phyloP scores from a whole-genome alignment of 441 rosid genomes.

The Theobroma grandiflorum region DNA sequence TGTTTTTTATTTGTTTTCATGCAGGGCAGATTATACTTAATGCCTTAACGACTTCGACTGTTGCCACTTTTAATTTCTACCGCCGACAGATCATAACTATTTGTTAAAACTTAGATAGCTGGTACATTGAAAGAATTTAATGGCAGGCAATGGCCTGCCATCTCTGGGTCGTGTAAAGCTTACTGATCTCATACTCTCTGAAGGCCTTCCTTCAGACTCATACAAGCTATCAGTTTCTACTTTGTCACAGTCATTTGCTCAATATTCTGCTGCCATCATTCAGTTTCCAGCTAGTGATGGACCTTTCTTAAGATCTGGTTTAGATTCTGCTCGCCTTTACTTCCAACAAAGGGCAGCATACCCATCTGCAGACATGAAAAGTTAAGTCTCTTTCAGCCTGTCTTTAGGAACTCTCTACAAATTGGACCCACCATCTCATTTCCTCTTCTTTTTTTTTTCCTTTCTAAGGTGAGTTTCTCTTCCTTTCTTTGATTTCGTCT shows the following conservation, averaged over 20 bases:
- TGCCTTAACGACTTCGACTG: not conserved
- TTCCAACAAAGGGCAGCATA: conserved; percentile 78
- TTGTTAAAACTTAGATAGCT: conserved; percentile 10
- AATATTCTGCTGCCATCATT: conserved; percentile 86
- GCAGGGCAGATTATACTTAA: not conserved
- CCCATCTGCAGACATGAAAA: conserved; percentile 56
- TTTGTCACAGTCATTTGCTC: conserved; percentile 83
- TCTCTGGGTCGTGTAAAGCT: conserved; percentile 88
- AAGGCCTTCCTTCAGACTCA: conserved; percentile 91
- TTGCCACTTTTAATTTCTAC: not conserved
- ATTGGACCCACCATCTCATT: not conserved
- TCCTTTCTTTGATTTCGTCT: not conserved
- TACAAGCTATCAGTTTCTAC: conserved; percentile 81
- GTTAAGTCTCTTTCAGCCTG: not conserved
- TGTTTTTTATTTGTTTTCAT: not conserved
- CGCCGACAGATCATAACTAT: conserved; percentile 5
- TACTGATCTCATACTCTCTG: conserved; percentile 75
- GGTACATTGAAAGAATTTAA: conserved; percentile 41
- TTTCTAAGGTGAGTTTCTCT: not conserved
- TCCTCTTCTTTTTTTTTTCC: not conserved
- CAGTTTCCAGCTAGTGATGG: conserved; percentile 78
- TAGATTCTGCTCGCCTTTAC: conserved; percentile 87
- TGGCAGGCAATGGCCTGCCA: conserved; percentile 93
- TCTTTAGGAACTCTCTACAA: not conserved
- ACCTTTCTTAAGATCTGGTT: conserved; percentile 83